Evolutionary conservation across 2,329 filamentous ascomycete genomes (phyloP), one percentile per base, ranked within the genome.

Genomic region (Trichoderma gracile): DNA sequence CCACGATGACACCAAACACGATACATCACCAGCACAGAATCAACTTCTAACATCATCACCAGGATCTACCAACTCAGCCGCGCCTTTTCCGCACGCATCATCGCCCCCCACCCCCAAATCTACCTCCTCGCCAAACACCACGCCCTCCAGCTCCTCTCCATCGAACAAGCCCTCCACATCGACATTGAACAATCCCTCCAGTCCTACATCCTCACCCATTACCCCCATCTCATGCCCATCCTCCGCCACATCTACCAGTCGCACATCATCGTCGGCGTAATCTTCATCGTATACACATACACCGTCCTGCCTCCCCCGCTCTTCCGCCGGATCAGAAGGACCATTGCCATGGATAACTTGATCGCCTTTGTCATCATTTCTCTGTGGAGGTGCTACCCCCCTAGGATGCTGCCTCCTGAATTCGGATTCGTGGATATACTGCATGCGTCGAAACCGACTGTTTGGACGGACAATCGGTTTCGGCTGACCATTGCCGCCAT

Each of bases 21-120:
- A n/a, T n/a, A n/a, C 9, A 15, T 9, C 10, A 1, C 17, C 21
- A n/a, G 8, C 38, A 10, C 2, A n/a, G 25, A 23, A 3, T 40
- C 9, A 33, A n/a, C n/a, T n/a, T n/a, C 30, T 10, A 10, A 10
- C 30, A 33, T 12, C 12, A n/a, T 0, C 3, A 4, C 6, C 10
- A 60, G 58, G 58, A 21, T 61, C 8, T 61, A 61, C 42, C 58
- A 61, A 27, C 58, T 61, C 8, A 33, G 58, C 19, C 58, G 58
- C 2, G 58, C 58, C 8, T 45, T 61, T 9, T 52, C 58, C 14
- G 58, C 58, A 3, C 58, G 58, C 1, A 21, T 25, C 14, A 61
- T 61, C 14, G 58, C 46, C 7, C 19, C 45, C 5, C 52, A 61
- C 17, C 58, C 58, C 8, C 58, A 61, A 10, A 45, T 61, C n/a